Base-by-base conservation (phyloP, 129 eudicot species). In the Flaveria brownii region DNA sequence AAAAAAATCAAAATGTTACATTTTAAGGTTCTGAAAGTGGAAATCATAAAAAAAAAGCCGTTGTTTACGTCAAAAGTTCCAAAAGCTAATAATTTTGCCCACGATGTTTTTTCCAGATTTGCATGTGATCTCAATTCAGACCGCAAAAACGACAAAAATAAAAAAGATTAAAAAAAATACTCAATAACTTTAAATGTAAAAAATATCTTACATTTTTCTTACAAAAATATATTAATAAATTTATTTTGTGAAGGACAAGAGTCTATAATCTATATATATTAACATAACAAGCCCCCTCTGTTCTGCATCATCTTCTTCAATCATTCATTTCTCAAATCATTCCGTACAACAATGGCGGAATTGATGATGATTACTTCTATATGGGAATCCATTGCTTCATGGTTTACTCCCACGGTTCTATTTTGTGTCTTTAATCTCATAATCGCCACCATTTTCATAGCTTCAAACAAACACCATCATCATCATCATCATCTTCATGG, bases 341-440 rank as follows among this genome's bases (percentile, higher is more conserved):
- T 64, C 68, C 70, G 46, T 17, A 9, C 15, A 39, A 22, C 26
- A 52, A 64, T 55, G 25, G 75, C 25, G 33, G 15, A 22, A 77
- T 26, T 52, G 47, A 77, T 84, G 78, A 41, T 16, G 63, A 77
- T 77, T 68, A 47, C 50, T 47, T 71, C 82, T 33, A 72, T 72
- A 80, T 83, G 55, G 73, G 39, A 78, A 64, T 80, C 77, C 46
- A 78, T 82, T 26, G 70, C 78, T 16, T 52, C 87, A 72, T 84
- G 87, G 88, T 80, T 79, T 28, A 90, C 90, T 3, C 96, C 96
- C 1, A 56, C 87, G 1, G 33, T 80, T 51, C 90, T 90, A 0
- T 90, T 90, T 57, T 87, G 92, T 77, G 49, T 84, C 43, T 51
- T 86, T 13, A 87, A 90, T 80, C 75, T 90, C 59, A 75, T 80